phyloP scores from a whole-genome alignment of 768 basidiomycete species.

The Naganishia vaughanmartiniae region DNA sequence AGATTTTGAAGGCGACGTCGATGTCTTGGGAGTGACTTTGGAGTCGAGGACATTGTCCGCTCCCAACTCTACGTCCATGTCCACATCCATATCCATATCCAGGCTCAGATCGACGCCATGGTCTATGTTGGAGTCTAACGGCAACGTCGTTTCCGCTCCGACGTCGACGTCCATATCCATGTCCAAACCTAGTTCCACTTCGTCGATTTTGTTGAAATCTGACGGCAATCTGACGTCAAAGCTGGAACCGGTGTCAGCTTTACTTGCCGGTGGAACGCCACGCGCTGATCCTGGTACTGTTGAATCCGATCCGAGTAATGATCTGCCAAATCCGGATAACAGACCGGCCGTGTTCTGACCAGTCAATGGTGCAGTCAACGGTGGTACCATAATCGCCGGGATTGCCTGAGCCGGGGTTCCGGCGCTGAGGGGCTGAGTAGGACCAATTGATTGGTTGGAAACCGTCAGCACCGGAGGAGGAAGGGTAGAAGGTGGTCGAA shows the following conservation, averaged over 20 bases:
- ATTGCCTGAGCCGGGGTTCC: not conserved
- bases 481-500: conserved; percentile 4
- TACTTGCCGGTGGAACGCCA: not conserved
- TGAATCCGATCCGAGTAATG: not conserved
- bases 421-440: not conserved
- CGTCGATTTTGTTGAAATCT: no score
- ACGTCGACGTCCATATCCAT: not conserved
- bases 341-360: not conserved
- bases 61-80: not conserved
- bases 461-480: not conserved
- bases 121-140: not conserved
- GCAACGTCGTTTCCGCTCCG: no score
- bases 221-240: not conserved
- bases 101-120: not conserved
- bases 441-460: not conserved
- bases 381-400: not conserved
- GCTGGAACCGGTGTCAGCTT: not conserved
- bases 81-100: conserved; percentile 8
- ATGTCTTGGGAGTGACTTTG: not conserved
- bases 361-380: not conserved
- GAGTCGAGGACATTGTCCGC: not conserved
- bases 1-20: no score
- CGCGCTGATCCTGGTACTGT: not conserved
- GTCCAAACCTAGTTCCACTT: not conserved
- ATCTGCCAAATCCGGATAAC: not conserved